A percentile compares a stretch with the other conserved stretches of the same genome.
Conservation (phyloP, 345 rosid species). For the Pistacia atlantica region DNA sequence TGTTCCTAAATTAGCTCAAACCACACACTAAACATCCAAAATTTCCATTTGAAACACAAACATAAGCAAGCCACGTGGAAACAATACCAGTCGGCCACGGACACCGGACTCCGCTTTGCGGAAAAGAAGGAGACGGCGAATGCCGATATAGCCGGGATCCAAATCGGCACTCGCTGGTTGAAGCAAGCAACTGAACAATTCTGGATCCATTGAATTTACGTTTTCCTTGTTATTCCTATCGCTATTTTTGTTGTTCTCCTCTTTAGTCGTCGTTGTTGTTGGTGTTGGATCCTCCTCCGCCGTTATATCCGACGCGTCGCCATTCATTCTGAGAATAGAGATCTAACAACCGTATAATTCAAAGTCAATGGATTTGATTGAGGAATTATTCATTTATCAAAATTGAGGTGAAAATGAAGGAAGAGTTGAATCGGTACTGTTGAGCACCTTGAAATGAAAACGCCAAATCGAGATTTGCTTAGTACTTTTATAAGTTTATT, state of each 20-base stretch:
- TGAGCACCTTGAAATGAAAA: neutral
- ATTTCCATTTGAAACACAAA: neutral
- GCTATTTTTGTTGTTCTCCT: constrained; percentile 14
- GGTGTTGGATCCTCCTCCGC: constrained; percentile 39
- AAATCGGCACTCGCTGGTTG: constrained; percentile 64
- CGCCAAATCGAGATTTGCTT: neutral
- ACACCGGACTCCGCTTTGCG: constrained; percentile 71
- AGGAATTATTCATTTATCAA: neutral
- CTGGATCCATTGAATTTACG: constrained; percentile 48
- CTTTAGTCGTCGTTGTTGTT: constrained; percentile 2
- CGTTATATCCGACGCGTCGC: constrained; percentile 33
- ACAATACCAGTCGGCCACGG: constrained; percentile 62
- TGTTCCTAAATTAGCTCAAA: constrained; percentile 3
- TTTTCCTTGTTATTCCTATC: constrained; percentile 17
- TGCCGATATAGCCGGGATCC: constrained; percentile 70
- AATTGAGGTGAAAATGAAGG: neutral
- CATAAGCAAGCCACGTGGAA: neutral
- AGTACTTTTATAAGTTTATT: no score
- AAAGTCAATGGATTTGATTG: neutral
- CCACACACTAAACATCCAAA: constrained; percentile 6
- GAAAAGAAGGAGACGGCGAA: constrained; percentile 85
- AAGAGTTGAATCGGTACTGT: neutral
- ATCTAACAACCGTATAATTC: neutral
- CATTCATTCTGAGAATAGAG: constrained; percentile 28
- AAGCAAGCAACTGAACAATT: constrained; percentile 73